A percentile compares a stretch with the other conserved stretches of the same genome.
Evolutionary conservation across 768 basidiomycete species (phyloP).

Genomic region (Hericium coralloides): DNA sequence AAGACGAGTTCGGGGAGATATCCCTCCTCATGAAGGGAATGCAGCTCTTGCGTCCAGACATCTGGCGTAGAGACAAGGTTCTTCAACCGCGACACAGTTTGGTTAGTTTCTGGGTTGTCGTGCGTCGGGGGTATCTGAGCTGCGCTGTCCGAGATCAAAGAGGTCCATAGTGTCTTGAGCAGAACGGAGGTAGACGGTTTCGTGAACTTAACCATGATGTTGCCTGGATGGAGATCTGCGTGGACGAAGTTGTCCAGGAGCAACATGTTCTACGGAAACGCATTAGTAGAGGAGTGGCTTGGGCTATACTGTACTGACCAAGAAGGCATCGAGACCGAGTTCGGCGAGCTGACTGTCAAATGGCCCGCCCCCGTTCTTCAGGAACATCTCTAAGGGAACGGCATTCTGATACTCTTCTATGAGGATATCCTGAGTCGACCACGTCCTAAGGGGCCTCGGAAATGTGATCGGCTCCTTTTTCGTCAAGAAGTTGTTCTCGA

Average conservation of each 20-base stretch:
- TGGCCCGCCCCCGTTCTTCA: conserved; percentile 86
- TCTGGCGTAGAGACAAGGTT: conserved; percentile 45
- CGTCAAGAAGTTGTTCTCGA: conserved; percentile 79
- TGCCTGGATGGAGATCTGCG: conserved; percentile 84
- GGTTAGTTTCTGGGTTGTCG: conserved; percentile 19
- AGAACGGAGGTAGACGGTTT: conserved; percentile 67
- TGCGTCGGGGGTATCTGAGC: conserved; percentile 2
- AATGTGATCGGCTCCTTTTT: conserved; percentile 81
- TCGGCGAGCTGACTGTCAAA: conserved; percentile 87
- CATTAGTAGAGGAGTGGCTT: background rate
- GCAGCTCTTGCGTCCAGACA: conserved; percentile 66
- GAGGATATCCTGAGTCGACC: conserved; percentile 75
- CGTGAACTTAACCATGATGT: conserved; percentile 96
- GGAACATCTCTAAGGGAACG: conserved; percentile 76
- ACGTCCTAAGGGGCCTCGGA: conserved; percentile 75
- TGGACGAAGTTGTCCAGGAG: conserved; percentile 97
- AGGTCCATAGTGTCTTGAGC: conserved; percentile 48
- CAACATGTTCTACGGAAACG: conserved; percentile 76
- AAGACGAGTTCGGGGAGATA: conserved; percentile 94
- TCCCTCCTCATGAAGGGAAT: conserved; percentile 51
- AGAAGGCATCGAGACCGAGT: conserved; percentile 88
- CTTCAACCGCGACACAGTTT: conserved; percentile 64
- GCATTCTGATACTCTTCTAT: conserved; percentile 95
- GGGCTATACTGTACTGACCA: conserved; percentile 43
- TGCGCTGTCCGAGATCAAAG: conserved; percentile 35